These are phyloP conservation scores for Verticillium klebahnii DNA, from an alignment of 2,329 filamentous ascomycete genomes.

Conservation along the genomic window DNA sequence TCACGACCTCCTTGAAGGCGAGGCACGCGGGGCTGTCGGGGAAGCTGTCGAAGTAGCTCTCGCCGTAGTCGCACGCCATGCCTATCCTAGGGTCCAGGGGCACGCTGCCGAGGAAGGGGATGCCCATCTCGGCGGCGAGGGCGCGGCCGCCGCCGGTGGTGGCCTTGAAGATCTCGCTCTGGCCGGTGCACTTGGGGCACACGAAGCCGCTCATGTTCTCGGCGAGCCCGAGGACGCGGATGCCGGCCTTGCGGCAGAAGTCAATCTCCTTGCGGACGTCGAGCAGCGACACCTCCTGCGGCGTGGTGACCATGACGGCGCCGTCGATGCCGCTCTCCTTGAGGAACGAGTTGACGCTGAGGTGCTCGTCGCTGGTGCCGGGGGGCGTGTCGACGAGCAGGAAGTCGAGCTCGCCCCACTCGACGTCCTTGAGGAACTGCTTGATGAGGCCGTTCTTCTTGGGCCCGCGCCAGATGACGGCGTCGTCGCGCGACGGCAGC, in stretches of 20 bases:
- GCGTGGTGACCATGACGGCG: slow-evolving; percentile 88
- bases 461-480: slow-evolving; percentile 93
- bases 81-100: slow-evolving; percentile 91
- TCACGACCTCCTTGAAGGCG: slow-evolving; percentile 78
- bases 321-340: slow-evolving; percentile 91
- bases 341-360: slow-evolving; percentile 87
- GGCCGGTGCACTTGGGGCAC: slow-evolving; percentile 82
- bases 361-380: slow-evolving; percentile 90
- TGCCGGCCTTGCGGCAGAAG: slow-evolving; percentile 92
- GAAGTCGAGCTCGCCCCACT: slow-evolving; percentile 94
- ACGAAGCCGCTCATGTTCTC: slow-evolving; percentile 99
- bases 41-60: slow-evolving; percentile 93
- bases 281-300: slow-evolving; percentile 86
- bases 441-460: slow-evolving; percentile 99
- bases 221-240: slow-evolving; percentile 80
- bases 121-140: slow-evolving; percentile 78
- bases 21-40: slow-evolving; percentile 87
- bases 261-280: slow-evolving; percentile 98
- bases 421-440: slow-evolving; percentile 94
- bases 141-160: slow-evolving; percentile 82
- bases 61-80: slow-evolving; percentile 94
- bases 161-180: slow-evolving; percentile 81
- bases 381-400: slow-evolving; percentile 93
- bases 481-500: slow-evolving; percentile 86
- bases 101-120: slow-evolving; percentile 85